Conservation (phyloP, 2,329 filamentous ascomycete species). For the Alternaria novae-zelandiae region DNA sequence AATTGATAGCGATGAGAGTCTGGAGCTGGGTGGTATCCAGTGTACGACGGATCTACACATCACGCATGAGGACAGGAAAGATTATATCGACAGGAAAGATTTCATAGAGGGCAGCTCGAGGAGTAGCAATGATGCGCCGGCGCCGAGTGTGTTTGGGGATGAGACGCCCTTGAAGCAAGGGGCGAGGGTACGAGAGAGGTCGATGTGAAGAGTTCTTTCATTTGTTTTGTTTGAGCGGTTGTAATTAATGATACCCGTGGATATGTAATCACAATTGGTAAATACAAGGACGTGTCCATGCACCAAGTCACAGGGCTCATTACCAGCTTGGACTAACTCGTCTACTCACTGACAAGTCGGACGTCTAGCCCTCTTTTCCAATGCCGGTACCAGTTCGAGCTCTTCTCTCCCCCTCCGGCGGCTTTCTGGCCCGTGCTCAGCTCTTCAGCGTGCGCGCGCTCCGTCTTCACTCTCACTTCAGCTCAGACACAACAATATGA, state of each 20-base stretch:
- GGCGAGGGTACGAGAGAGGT: conserved; percentile 2
- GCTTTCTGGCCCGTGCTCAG: neutral
- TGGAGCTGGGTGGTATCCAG: conserved; percentile 28
- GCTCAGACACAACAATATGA: neutral
- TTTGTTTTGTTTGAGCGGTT: neutral
- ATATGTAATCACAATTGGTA: neutral
- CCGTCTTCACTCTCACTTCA: neutral
- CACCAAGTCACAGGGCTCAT: neutral
- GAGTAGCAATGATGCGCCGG: conserved; percentile 26
- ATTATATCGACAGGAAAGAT: conserved; percentile 1
- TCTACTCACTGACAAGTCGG: neutral
- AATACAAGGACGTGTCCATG: neutral
- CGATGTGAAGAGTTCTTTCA: neutral
- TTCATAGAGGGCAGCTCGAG: conserved; percentile 19
- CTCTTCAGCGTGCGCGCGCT: neutral
- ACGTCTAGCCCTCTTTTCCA: neutral
- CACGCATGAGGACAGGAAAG: conserved; percentile 6
- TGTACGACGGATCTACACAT: conserved; percentile 26
- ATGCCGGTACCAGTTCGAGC: neutral
- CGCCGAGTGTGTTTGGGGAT: conserved; percentile 33
- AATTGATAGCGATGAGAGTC: conserved; percentile 31
- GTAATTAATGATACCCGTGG: conserved; percentile 4
- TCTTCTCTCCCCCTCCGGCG: neutral
- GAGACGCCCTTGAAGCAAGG: conserved; percentile 31
- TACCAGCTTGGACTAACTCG: accelerated